Conservation (phyloP, 164 flowering plant species). For the Taxillus chinensis region DNA sequence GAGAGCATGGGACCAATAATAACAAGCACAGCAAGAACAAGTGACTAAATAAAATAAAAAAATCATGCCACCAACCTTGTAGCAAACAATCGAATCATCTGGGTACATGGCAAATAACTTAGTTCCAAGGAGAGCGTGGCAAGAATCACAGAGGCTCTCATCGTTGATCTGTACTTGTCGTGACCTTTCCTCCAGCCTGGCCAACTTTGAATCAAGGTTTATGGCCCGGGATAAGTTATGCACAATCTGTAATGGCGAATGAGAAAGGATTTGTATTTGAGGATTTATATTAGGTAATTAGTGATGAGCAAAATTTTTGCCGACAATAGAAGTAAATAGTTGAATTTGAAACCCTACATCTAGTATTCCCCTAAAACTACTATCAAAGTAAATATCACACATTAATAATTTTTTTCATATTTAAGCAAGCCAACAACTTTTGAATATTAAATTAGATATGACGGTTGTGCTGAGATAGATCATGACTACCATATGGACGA, state of each 20-base stretch:
- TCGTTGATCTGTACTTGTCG: constrained; percentile 87
- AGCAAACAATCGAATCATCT: constrained; percentile 87
- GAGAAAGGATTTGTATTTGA: background rate
- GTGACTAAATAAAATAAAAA: background rate
- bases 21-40: background rate
- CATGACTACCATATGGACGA: too few species aligned
- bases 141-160: constrained; percentile 94
- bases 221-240: constrained; percentile 73
- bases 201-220: constrained; percentile 59
- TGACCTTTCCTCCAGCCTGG: constrained; percentile 88
- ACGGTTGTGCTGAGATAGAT: too few species aligned
- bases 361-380: too few species aligned
- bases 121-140: constrained; percentile 93
- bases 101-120: constrained; percentile 99
- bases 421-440: too few species aligned
- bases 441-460: too few species aligned
- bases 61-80: constrained; percentile 60
- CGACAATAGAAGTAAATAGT: background rate
- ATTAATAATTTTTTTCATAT: too few species aligned
- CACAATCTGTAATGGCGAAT: constrained; percentile 44
- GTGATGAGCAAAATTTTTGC: too few species aligned
- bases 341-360: too few species aligned
- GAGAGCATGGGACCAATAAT: too few species aligned
- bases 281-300: too few species aligned
- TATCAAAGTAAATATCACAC: too few species aligned